Conservation (phyloP, 495 filamentous ascomycete species). For the Apodospora peruviana region DNA sequence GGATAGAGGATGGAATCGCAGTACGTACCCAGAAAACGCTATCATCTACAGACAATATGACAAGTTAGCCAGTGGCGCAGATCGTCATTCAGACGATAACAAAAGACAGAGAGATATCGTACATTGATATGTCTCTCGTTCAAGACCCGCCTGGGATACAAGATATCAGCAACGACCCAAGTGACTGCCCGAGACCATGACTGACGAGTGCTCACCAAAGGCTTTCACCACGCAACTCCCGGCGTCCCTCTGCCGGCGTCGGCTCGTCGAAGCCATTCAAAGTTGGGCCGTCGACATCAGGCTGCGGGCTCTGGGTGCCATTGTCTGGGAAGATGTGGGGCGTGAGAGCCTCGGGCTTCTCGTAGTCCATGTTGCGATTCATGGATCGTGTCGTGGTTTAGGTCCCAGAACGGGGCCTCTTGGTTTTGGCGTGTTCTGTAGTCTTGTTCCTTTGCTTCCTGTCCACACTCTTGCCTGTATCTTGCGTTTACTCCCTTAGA, state of each 20-base stretch:
- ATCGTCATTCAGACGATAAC: no score
- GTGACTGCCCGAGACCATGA: neutral
- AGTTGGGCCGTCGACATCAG: constrained; percentile 24
- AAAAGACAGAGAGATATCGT: no score
- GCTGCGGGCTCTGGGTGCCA: constrained; percentile 12
- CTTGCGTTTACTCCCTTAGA: no score
- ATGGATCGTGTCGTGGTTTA: neutral
- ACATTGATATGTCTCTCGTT: constrained; percentile 35
- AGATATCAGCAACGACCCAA: neutral
- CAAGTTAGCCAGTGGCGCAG: no score
- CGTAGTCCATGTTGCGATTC: constrained; percentile 23
- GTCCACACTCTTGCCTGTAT: no score
- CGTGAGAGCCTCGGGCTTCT: constrained; percentile 23
- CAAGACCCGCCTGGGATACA: constrained; percentile 25
- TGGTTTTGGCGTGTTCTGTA: no score
- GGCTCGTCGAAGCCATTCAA: constrained; percentile 25
- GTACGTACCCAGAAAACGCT: constrained; percentile 32
- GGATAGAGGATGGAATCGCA: neutral
- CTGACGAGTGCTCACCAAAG: constrained; percentile 20
- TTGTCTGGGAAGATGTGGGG: constrained; percentile 6
- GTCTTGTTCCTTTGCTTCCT: no score
- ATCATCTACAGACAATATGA: no score
- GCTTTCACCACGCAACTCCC: constrained; percentile 24
- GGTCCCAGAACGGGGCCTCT: neutral
- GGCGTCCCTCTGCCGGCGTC: constrained; percentile 14